Evolutionary conservation across 306 rosid genomes (phyloP).

Genomic region (Casuarina cunninghamiana): DNA sequence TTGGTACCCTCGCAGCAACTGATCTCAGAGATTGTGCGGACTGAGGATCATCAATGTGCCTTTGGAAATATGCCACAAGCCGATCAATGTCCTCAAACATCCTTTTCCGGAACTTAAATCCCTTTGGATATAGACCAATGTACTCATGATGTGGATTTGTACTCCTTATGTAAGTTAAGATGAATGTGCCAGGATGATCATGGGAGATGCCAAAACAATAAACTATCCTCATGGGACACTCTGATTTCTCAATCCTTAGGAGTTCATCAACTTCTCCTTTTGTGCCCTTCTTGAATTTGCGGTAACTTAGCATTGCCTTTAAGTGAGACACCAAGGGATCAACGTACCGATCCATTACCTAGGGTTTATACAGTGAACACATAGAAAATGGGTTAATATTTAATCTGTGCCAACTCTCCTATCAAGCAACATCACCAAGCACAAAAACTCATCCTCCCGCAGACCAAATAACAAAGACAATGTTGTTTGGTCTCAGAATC

Average conservation of each 20-base stretch:
- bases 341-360: conserved; percentile 99
- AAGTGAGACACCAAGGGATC: conserved; percentile 91
- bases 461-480: not conserved
- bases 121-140: conserved; percentile 95
- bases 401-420: not conserved
- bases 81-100: conserved; percentile 96
- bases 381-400: not conserved
- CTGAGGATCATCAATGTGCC: conserved; percentile 87
- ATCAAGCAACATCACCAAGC: not conserved
- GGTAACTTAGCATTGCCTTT: conserved; percentile 81
- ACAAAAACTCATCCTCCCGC: not conserved
- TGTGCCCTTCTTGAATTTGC: conserved; percentile 80
- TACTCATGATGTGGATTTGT: conserved; percentile 97
- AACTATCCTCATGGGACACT: conserved; percentile 82
- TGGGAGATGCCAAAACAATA: conserved; percentile 88
- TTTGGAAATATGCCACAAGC: conserved; percentile 86
- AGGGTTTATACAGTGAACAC: conserved; percentile 15
- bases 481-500: not conserved
- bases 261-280: conserved; percentile 94
- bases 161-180: conserved; percentile 81
- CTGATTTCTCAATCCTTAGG: conserved; percentile 73
- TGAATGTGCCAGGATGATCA: conserved; percentile 99
- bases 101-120: conserved; percentile 92
- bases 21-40: conserved; percentile 91
- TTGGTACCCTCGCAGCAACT: conserved; percentile 97